Evolutionary conservation across 2,329 filamentous ascomycete species (phyloP).

Genomic region (Arthrobotrys iridis): DNA sequence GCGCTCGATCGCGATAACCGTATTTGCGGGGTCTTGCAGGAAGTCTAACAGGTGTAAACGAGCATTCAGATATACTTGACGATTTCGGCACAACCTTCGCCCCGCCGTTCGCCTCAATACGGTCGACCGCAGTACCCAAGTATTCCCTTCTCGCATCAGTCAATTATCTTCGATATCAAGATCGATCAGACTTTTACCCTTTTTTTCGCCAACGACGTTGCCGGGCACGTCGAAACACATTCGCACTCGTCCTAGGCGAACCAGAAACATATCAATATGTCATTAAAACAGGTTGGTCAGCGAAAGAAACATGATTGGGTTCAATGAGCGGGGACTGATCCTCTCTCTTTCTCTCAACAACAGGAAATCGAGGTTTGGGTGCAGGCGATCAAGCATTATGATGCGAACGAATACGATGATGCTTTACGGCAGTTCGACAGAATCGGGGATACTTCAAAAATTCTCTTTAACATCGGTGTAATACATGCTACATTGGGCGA

Average conservation of each 20-base stretch:
- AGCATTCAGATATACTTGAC: neutral
- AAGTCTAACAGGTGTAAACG: neutral
- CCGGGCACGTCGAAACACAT: constrained; percentile 21
- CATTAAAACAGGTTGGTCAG: constrained; percentile 69
- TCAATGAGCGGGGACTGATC: neutral
- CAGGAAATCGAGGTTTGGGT: constrained; percentile 99
- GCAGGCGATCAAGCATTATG: constrained; percentile 86
- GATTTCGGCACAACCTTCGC: neutral
- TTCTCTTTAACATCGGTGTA: constrained; percentile 97
- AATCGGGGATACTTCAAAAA: constrained; percentile 96
- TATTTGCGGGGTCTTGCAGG: neutral
- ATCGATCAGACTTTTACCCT: neutral
- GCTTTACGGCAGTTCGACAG: constrained; percentile 82
- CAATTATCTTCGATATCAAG: neutral
- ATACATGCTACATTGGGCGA: constrained; percentile 96
- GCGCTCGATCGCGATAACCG: neutral
- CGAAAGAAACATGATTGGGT: neutral
- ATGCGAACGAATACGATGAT: constrained; percentile 97
- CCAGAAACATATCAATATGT: constrained; percentile 63
- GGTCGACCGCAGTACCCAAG: too few species aligned
- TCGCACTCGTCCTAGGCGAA: neutral
- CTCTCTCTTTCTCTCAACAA: neutral
- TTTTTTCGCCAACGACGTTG: constrained; percentile 9
- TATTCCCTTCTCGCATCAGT: neutral
- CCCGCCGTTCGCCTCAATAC: neutral